Percentiles rank a stretch among this genome's conserved stretches.
Evolutionary conservation across 257 asterid genomes (phyloP).

Genomic region (Ajuga chamaepitys): DNA sequence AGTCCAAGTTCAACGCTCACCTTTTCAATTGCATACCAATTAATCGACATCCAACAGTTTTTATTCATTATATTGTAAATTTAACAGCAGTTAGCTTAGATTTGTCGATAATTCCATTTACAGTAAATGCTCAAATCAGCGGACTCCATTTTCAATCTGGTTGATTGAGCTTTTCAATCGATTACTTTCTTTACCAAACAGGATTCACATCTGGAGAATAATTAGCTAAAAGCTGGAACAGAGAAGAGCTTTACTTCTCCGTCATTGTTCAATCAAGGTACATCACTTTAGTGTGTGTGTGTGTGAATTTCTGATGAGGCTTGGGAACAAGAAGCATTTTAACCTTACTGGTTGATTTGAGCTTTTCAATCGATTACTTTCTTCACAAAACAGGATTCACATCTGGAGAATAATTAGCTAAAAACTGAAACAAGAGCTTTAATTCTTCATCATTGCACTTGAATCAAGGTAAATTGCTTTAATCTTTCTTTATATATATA

Average conservation of each 20-base stretch:
- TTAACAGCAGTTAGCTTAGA: conserved; percentile 3
- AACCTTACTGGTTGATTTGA: conserved; percentile 2
- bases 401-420: conserved; percentile 9
- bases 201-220: conserved; percentile 17
- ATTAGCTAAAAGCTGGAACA: conserved; percentile 1
- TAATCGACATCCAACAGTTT: not conserved
- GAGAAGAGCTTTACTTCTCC: conserved; percentile 11
- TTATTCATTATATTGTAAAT: not conserved
- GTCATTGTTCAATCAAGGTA: conserved; percentile 20
- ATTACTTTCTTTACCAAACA: conserved; percentile 6
- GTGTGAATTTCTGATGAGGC: not conserved
- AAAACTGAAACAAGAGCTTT: not conserved
- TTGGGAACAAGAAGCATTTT: not conserved
- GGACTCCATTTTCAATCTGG: not conserved
- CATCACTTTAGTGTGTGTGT: not conserved
- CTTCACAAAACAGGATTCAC: conserved; percentile 15
- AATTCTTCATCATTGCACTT: conserved; percentile 11
- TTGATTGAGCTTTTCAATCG: not conserved
- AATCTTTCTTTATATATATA: not conserved
- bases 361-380: not conserved
- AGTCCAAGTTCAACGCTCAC: not conserved
- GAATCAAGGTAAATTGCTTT: conserved; percentile 19
- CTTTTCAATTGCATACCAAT: not conserved
- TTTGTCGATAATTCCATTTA: conserved; percentile 3
- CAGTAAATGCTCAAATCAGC: conserved; percentile 6